Conservation (phyloP, 139 green algal species). For the Picochlorum sp. region DNA sequence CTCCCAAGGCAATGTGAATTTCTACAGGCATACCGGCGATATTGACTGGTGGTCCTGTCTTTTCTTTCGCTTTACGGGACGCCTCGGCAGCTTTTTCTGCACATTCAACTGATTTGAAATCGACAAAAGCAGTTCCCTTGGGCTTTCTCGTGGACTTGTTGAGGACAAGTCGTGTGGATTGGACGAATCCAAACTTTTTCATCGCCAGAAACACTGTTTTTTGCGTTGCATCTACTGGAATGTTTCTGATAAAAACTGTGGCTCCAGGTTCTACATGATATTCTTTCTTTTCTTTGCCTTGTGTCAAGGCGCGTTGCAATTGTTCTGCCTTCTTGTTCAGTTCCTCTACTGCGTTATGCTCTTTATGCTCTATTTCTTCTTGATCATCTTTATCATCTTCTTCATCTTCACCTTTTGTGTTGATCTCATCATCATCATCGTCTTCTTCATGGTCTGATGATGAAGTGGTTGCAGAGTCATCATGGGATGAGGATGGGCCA, state of each 20-base stretch:
- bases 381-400: no score
- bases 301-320: background rate
- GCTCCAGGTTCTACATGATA: background rate
- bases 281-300: background rate
- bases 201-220: conserved; percentile 41
- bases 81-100: conserved; percentile 49
- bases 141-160: conserved; percentile 63
- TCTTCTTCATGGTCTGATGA: background rate
- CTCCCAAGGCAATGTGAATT: conserved; percentile 66
- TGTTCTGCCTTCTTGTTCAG: background rate
- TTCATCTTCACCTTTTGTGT: background rate
- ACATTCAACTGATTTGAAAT: conserved; percentile 44
- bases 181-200: conserved; percentile 49
- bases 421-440: background rate
- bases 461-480: no score
- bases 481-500: no score
- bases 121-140: conserved; percentile 87
- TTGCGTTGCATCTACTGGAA: conserved; percentile 53
- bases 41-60: conserved; percentile 44
- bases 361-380: conserved; percentile 7
- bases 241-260: conserved; percentile 73
- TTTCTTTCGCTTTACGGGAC: conserved; percentile 39
- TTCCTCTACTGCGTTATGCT: conserved; percentile 4
- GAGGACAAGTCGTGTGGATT: conserved; percentile 62
- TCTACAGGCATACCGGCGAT: conserved; percentile 55